These are phyloP conservation scores for Cladosporium sp. DNA, from an alignment of 2,329 filamentous ascomycete species.

Conservation along the genomic window DNA sequence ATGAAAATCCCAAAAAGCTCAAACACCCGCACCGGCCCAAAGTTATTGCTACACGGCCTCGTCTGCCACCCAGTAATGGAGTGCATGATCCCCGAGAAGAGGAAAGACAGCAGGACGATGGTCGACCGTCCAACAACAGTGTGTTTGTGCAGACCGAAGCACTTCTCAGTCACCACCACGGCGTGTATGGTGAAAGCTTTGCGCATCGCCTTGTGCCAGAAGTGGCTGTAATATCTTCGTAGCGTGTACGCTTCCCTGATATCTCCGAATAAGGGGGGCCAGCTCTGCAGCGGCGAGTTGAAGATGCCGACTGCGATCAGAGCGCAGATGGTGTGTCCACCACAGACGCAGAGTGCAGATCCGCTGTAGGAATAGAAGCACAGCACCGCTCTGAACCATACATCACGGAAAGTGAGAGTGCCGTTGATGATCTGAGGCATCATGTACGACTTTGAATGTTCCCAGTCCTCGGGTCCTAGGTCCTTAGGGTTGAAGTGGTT, in stretches of 20 bases:
- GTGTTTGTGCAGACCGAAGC: background rate
- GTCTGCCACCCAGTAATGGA: slow-evolving; percentile 8
- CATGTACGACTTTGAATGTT: background rate
- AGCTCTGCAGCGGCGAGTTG: slow-evolving; percentile 1
- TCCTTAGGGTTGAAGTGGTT: background rate
- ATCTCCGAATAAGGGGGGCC: slow-evolving; percentile 12
- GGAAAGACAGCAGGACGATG: slow-evolving; percentile 12
- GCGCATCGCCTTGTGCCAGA: slow-evolving; percentile 18
- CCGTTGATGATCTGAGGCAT: slow-evolving; percentile 5
- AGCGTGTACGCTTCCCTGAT: slow-evolving; percentile 12
- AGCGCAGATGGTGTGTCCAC: slow-evolving; percentile 13
- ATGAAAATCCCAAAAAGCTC: background rate
- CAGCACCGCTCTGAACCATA: background rate
- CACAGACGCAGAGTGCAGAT: slow-evolving; percentile 1
- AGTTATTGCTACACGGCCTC: background rate
- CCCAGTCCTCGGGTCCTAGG: background rate
- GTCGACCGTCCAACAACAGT: background rate
- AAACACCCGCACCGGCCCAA: background rate
- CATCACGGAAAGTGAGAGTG: slow-evolving; percentile 5
- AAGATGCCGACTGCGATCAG: slow-evolving; percentile 13
- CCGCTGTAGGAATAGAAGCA: slow-evolving; percentile 11
- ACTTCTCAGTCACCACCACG: background rate
- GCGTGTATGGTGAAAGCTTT: slow-evolving; percentile 17
- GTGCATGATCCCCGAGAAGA: slow-evolving; percentile 16
- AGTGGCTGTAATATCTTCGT: slow-evolving; percentile 17